Base-by-base conservation (phyloP, 139 green algal genomes). In the Micractinium conductrix region DNA sequence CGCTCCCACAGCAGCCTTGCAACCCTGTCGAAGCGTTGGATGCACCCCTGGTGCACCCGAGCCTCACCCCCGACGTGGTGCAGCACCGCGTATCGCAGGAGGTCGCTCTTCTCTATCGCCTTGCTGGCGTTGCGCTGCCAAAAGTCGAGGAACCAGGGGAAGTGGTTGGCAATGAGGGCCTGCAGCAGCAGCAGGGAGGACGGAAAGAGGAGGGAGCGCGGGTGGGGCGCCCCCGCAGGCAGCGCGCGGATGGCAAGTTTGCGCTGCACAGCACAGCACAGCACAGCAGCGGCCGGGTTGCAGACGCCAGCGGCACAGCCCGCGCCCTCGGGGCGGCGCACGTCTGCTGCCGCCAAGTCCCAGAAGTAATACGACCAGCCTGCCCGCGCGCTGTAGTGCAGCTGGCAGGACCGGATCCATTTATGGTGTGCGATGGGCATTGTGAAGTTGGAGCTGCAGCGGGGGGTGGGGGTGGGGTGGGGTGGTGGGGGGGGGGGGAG, bases 131-230 rank as follows among this genome's bases (percentile, higher is more conserved):
- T 76, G 70, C 26, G 14, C 35, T 19, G 38, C 40, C 37, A 76
- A 40, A 76, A 76, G 70, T 40, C 40, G 19, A 58, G 38, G 70
- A 76, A 76, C 70, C 70, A 76, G 38, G 70, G 70, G 40, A 38
- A 76, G 40, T 76, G 70, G 70, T 76, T 76, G 22, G 22, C 17
- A 5, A 76, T 28, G 2, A 76, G 70, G 7, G 40, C 70, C 21
- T 76, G 70, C n/a, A 45, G 14, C 67, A 73, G 43, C 67, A n/a
- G n/a, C n/a, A n/a, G n/a, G n/a, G n/a, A n/a, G n/a, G n/a, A n/a
- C n/a, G n/a, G n/a, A n/a, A n/a, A n/a, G n/a, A n/a, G n/a, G n/a
- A n/a, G n/a, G n/a, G n/a, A n/a, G n/a, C n/a, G n/a, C 8, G 53
- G 53, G 53, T 62, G 53, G 53, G 37, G 22, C 38, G 40, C 37